phyloP scores from a whole-genome alignment of 2,329 filamentous ascomycete species.

The Blastomyces emzantsi region DNA sequence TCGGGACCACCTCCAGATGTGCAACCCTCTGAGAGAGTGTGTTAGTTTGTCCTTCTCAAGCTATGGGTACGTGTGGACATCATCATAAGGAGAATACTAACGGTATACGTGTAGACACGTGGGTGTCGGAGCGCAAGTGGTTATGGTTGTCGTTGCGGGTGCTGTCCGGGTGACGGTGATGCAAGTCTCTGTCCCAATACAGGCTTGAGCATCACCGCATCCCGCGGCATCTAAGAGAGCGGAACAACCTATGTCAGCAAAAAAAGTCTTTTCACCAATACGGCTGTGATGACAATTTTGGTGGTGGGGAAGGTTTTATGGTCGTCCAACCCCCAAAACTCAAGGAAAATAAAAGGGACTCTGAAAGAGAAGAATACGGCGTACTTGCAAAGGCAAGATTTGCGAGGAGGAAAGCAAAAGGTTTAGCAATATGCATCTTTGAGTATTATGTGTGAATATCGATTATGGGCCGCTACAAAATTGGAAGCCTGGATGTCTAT shows the following conservation, averaged over 20 bases:
- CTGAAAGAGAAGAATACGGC: background rate
- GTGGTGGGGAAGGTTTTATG: background rate
- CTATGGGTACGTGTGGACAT: background rate
- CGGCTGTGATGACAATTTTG: background rate
- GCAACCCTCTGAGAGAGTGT: background rate
- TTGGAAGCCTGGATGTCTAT: background rate
- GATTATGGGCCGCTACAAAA: background rate
- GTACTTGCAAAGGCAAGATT: constrained; percentile 2
- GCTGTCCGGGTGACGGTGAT: constrained; percentile 4
- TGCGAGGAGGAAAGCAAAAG: background rate
- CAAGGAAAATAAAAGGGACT: background rate
- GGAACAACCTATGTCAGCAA: background rate
- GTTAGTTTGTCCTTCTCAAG: background rate
- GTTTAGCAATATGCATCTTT: constrained; percentile 4
- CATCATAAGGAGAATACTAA: background rate
- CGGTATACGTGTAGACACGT: constrained; percentile 5
- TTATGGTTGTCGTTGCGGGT: constrained; percentile 4
- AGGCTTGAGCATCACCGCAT: constrained; percentile 3
- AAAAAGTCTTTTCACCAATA: background rate
- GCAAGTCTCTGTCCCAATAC: constrained; percentile 4
- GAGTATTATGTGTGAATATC: background rate
- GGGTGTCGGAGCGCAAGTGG: constrained; percentile 3
- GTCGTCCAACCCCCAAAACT: background rate
- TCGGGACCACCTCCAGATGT: background rate
- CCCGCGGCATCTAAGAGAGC: background rate